Conservation (phyloP, 2,329 filamentous ascomycete genomes). For the Fusarium pseudoanthophilum region DNA sequence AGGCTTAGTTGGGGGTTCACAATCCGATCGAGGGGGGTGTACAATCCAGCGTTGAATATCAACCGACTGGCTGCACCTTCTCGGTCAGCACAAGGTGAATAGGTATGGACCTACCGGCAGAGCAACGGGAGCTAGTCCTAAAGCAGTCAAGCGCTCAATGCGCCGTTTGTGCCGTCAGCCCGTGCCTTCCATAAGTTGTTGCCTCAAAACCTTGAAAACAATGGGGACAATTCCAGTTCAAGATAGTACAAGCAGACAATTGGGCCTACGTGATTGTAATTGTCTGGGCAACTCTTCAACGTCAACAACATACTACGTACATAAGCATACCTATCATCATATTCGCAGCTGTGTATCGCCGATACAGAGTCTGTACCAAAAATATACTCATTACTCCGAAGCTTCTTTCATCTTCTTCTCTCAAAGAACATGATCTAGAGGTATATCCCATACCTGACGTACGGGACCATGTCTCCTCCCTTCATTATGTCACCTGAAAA, state of each 20-base stretch:
- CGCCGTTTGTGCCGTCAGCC: neutral
- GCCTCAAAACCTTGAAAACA: neutral
- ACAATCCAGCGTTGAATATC: too few species aligned
- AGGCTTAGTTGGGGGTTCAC: too few species aligned
- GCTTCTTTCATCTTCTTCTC: neutral
- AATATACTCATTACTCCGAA: neutral
- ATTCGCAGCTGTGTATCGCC: neutral
- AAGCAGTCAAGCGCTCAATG: conserved; percentile 3
- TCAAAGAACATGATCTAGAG: neutral
- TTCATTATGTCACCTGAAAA: neutral
- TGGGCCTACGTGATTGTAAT: too few species aligned
- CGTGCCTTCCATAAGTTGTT: neutral
- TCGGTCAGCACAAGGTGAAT: conserved; percentile 5
- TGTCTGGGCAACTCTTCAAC: neutral
- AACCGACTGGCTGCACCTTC: neutral
- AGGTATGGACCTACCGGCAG: neutral
- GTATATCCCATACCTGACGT: neutral
- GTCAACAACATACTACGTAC: neutral
- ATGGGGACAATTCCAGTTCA: neutral
- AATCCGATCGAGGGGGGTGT: too few species aligned
- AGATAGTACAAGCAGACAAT: neutral
- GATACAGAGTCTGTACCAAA: neutral
- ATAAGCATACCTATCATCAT: neutral
- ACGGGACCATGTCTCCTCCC: neutral
- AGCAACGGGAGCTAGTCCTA: neutral